Conservation (phyloP, 202 grass and related monocot genomes). For the Hordeum pubiflorum region DNA sequence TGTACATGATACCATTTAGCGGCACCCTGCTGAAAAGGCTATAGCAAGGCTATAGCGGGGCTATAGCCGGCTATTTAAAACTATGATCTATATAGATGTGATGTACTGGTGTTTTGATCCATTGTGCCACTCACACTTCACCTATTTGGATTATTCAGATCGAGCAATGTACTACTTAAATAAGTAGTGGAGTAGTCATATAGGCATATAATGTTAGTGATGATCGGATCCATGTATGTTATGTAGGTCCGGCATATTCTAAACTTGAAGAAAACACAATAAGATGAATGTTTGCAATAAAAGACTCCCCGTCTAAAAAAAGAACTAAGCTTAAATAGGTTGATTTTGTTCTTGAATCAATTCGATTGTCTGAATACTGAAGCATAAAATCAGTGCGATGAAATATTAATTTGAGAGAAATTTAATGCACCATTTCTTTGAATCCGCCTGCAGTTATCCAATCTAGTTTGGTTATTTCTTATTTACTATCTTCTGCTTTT, state of each 20-base stretch:
- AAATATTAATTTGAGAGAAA: conserved; percentile 1
- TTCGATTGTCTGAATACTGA: not conserved
- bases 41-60: no score
- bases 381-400: not conserved
- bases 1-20: no score
- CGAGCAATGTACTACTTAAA: not conserved
- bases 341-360: not conserved
- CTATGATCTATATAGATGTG: not conserved
- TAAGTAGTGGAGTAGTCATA: not conserved
- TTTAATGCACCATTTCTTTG: not conserved
- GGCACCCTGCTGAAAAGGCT: no score
- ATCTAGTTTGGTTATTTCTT: not conserved
- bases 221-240: not conserved
- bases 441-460: not conserved
- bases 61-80: no score
- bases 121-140: not conserved
- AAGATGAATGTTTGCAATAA: not conserved
- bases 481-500: conserved; percentile 5
- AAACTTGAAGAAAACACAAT: not conserved
- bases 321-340: not conserved
- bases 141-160: conserved; percentile 26
- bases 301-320: not conserved
- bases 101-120: not conserved
- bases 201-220: not conserved
- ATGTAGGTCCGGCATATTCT: not conserved